A percentile compares a stretch with the other conserved stretches of the same genome.
Conservation (phyloP, 2,329 filamentous ascomycete genomes). For the Ophiostoma piceae region DNA sequence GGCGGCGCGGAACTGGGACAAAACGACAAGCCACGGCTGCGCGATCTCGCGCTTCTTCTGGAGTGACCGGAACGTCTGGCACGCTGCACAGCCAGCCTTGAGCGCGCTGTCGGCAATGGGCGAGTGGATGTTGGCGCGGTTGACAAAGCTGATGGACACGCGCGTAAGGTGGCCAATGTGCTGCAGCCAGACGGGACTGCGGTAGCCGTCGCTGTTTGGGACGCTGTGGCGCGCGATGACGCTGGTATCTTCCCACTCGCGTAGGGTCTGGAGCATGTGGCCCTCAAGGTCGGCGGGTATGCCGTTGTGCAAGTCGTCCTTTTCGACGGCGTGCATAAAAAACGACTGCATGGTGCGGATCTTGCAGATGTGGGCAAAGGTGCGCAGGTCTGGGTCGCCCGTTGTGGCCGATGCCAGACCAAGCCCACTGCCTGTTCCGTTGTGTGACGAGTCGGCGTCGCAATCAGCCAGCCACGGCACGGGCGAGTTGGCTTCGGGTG, state of each 20-base stretch:
- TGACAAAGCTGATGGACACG: constrained; percentile 18
- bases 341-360: constrained; percentile 18
- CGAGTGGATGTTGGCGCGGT: not conserved
- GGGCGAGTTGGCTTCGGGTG: constrained; percentile 8
- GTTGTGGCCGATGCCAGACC: not conserved
- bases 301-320: constrained; percentile 8
- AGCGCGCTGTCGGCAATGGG: constrained; percentile 16
- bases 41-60: constrained; percentile 20
- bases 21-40: constrained; percentile 21
- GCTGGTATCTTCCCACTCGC: constrained; percentile 19
- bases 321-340: constrained; percentile 16
- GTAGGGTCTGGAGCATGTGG: constrained; percentile 13
- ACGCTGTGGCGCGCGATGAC: constrained; percentile 20
- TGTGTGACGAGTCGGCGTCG: not conserved
- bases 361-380: constrained; percentile 22
- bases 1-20: constrained; percentile 21
- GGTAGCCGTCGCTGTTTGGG: constrained; percentile 21
- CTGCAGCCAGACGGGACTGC: constrained; percentile 19
- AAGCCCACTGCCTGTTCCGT: not conserved
- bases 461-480: constrained; percentile 20
- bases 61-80: constrained; percentile 16
- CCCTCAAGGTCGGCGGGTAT: constrained; percentile 15
- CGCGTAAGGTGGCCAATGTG: constrained; percentile 23
- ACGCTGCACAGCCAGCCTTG: constrained; percentile 12
- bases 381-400: constrained; percentile 18